Base-by-base conservation (phyloP, 345 rosid species). In the Acer campestre region DNA sequence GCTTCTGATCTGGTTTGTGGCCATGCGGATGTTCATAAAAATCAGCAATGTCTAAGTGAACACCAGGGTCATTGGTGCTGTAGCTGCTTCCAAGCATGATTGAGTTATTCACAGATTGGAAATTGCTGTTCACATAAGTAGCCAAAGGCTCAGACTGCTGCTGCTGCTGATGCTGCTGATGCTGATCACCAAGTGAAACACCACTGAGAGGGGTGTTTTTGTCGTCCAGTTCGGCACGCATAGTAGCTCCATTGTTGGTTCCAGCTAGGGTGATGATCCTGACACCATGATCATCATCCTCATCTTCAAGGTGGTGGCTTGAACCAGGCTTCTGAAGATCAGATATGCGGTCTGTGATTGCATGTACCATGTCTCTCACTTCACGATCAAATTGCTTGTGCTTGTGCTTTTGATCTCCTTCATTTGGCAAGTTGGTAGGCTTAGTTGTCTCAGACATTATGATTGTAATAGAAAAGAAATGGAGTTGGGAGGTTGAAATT, bases 31-130 rank as follows among this genome's bases (percentile, higher is more conserved):
- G 70, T 35, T 83, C 84, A 29, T 74, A 71, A 61, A 77, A 67
- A 75, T 87, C 95, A 0, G 88, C 79, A 61, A 95, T 87, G 23
- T 92, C 95, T 83, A 94, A 65, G 68, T 93, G 98, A 78, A 95
- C 97, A 0, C 99, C 98, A 0, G 99, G 99, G 77, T 95, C 97
- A 70, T 93, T 89, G 66, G 97, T 85, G 78, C 31, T 88, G 86
- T 93, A 89, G 53, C 67, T 76, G 74, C 94, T 89, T 0, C 85
- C 83, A 49, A 95, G 73, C 99, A 93, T 91, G 68, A 95, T 86
- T 2, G 99, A 95, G 78, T 95, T 95, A 84, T 93, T 95, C 38
- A 95, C 89, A 0, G 99, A 91, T 69, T 93, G 99, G 79, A 91
- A 93, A 68, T 93, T 95, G 83, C 97, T 95, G 81, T 95, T 95